These are phyloP conservation scores for Aureoboletus auriporus DNA, from an alignment of 768 basidiomycete species.

Conservation along the genomic window DNA sequence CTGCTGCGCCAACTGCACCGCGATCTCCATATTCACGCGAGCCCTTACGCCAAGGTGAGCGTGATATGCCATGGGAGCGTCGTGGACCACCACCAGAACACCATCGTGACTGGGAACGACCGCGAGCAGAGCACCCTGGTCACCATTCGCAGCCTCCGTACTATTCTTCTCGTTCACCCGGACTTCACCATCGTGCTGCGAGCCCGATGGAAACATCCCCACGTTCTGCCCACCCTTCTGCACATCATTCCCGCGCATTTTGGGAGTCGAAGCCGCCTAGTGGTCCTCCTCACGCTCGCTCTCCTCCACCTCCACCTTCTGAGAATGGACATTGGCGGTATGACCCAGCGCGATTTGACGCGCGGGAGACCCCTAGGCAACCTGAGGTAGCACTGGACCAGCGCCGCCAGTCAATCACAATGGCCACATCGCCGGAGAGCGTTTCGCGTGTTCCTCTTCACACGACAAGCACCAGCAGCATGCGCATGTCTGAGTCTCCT, in stretches of 20 bases:
- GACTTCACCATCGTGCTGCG: conserved; percentile 34
- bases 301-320: conserved; percentile 35
- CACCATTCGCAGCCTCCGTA: conserved; percentile 30
- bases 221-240: conserved; percentile 43
- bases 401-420: conserved; percentile 33
- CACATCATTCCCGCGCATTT: conserved; percentile 36
- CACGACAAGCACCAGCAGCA: conserved; percentile 25
- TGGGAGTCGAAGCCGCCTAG: conserved; percentile 60
- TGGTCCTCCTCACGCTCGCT: conserved; percentile 26
- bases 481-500: conserved; percentile 61
- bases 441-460: conserved; percentile 27
- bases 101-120: conserved; percentile 52
- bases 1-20: conserved; percentile 51
- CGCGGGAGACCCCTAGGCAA: conserved; percentile 39
- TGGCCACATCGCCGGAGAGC: conserved; percentile 47
- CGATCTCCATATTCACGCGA: conserved; percentile 61
- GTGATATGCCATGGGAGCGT: conserved; percentile 59
- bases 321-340: conserved; percentile 53
- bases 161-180: conserved; percentile 34
- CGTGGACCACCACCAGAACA: conserved; percentile 43
- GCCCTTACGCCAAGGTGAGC: conserved; percentile 40
- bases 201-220: conserved; percentile 65
- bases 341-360: conserved; percentile 54
- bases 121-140: conserved; percentile 35
- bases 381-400: conserved; percentile 30